A percentile compares a stretch with the other conserved stretches of the same genome.
phyloP scores from a whole-genome alignment of 176 grass and related monocot species.

The Poa annua region DNA sequence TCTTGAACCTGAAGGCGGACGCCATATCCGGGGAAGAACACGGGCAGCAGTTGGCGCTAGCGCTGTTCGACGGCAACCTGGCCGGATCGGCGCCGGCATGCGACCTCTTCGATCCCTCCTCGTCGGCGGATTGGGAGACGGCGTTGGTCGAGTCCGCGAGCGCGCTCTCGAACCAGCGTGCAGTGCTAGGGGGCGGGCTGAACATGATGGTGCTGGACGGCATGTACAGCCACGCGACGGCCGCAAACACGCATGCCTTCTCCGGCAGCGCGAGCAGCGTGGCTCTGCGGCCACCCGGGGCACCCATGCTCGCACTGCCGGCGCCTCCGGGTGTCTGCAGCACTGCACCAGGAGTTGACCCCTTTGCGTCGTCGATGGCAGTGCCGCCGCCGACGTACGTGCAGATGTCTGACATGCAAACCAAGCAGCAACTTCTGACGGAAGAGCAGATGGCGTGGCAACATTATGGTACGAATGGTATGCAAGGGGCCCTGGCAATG shows the following conservation, averaged over 20 bases:
- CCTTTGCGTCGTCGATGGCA: conserved; percentile 62
- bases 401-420: conserved; percentile 89
- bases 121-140: conserved; percentile 65
- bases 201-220: conserved; percentile 76
- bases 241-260: conserved; percentile 22
- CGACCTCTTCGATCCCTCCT: conserved; percentile 47
- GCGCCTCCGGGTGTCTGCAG: conserved; percentile 29
- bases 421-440: conserved; percentile 59
- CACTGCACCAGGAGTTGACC: conserved; percentile 5
- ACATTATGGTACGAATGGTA: conserved; percentile 61
- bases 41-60: conserved; percentile 59
- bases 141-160: conserved; percentile 72
- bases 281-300: conserved; percentile 26
- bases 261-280: conserved; percentile 72
- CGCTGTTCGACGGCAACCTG: conserved; percentile 53
- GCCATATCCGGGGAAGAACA: conserved; percentile 59
- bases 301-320: conserved; percentile 64
- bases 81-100: conserved; percentile 36
- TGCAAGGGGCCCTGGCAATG: conserved; percentile 34
- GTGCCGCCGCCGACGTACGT: conserved; percentile 74
- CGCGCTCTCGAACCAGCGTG: conserved; percentile 53
- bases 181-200: conserved; percentile 64
- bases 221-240: conserved; percentile 60
- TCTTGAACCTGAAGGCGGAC: conserved; percentile 66
- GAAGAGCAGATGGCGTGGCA: conserved; percentile 72